Evolutionary conservation across 2,329 filamentous ascomycete genomes (phyloP).

Genomic region (Botrytis deweyae): DNA sequence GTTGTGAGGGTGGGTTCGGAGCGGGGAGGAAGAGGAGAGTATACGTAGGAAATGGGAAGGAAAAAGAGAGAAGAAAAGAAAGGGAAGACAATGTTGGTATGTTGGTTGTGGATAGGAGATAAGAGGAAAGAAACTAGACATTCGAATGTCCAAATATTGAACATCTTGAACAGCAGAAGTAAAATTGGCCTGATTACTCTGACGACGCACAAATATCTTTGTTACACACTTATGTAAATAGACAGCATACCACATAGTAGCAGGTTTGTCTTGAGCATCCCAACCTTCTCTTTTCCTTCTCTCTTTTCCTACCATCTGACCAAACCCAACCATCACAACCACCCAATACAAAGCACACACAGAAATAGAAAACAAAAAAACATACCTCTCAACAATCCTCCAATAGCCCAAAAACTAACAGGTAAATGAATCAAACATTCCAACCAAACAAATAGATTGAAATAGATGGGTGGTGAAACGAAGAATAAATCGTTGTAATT

Average conservation of each 20-base stretch:
- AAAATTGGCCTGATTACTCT: neutral
- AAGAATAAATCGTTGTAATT: conserved; percentile 67
- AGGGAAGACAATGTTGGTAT: no score
- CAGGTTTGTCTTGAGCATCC: no score
- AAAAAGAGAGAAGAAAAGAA: no score
- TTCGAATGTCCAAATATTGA: neutral
- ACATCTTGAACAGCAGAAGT: neutral
- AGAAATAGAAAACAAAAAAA: neutral
- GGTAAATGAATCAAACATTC: conserved; percentile 63
- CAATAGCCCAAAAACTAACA: conserved; percentile 57
- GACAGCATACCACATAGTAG: neutral
- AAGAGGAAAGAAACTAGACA: neutral
- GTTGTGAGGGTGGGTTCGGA: neutral
- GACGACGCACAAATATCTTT: neutral
- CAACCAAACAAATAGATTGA: conserved; percentile 55
- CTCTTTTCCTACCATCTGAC: neutral
- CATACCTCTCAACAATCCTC: conserved; percentile 52
- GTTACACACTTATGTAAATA: neutral
- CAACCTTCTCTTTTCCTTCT: neutral
- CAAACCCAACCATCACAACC: neutral
- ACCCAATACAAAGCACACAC: neutral
- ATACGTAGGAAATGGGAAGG: neutral
- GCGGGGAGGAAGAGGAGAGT: no score
- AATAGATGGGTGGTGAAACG: conserved; percentile 57
- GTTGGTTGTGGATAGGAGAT: neutral